Base-by-base conservation (phyloP, 2,329 filamentous ascomycete genomes). In the Apiospora hydei region DNA sequence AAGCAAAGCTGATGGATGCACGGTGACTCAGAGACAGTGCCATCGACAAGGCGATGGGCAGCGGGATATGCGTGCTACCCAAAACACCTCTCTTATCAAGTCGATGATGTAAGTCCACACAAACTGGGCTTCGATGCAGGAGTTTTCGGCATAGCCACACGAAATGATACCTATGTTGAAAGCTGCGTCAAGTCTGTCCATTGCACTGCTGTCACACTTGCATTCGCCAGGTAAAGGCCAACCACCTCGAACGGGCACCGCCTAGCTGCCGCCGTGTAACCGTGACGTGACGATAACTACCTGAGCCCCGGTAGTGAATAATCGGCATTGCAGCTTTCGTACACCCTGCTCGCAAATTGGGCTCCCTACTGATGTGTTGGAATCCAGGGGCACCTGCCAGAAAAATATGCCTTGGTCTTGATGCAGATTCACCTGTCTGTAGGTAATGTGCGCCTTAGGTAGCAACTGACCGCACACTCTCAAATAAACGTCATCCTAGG, bases 141-240 rank as follows among this genome's bases (percentile, higher is more conserved):
- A 41, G 4, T n/a, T 64, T 41, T 24, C 57, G n/a, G 57, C 34
- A 41, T 64, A 18, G 57, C 57, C 57, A 41, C 57, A 64, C 57
- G 34, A 24, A 38, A 61, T 61, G 53, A 13, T 1, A 30, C 26
- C 26, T 30, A 41, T 41, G 18, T n/a, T 64, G 30, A 64, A 64
- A 38, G 34, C 57, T 64, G 57, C 57, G 21, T 41, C 30, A 21
- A 41, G 14, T 30, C 26, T 18, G 26, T n/a, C 18, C 11, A 30
- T 64, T 41, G 57, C 57, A 64, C 34, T 18, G 57, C 57, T 64
- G 57, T 64, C 57, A 64, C 57, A 41, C 21, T 64, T 64, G 57
- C 57, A 64, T 64, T 61, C 57, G 57, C 30, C 57, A 64, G 57
- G 57, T 4, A n/a, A 21, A 64, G 34, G 57, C 57, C 34, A 24